Evolutionary conservation across 768 basidiomycete genomes (phyloP).

Genomic region (Suillus plorans): DNA sequence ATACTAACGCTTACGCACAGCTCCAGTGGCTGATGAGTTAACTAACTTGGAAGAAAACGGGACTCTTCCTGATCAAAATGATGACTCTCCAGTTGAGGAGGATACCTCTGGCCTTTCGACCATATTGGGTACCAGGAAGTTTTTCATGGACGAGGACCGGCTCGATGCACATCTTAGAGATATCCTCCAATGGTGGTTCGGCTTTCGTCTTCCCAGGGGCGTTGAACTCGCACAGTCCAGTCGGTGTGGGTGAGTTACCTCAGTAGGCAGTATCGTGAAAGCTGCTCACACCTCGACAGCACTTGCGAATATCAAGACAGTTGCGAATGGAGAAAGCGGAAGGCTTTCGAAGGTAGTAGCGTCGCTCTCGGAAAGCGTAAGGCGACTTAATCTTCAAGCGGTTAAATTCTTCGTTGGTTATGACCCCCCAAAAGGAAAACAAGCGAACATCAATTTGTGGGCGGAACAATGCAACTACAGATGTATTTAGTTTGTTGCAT

Average conservation of each 20-base stretch:
- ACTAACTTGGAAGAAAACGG: not conserved
- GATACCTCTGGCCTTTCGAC: slow-evolving; percentile 19
- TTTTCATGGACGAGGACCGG: slow-evolving; percentile 50
- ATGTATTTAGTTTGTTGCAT: not conserved
- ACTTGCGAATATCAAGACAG: slow-evolving; percentile 71
- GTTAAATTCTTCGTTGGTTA: not conserved
- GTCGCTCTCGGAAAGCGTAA: slow-evolving; percentile 1
- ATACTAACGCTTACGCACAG: not conserved
- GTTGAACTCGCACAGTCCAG: slow-evolving; percentile 58
- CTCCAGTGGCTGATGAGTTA: not conserved
- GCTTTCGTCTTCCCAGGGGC: slow-evolving; percentile 65
- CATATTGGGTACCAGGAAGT: slow-evolving; percentile 67
- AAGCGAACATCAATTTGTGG: not conserved
- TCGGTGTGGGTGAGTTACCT: slow-evolving; percentile 62
- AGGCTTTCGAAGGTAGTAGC: slow-evolving; percentile 40
- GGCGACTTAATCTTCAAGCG: not conserved
- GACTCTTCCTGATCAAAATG: not conserved
- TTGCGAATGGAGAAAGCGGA: slow-evolving; percentile 75
- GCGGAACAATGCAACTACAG: not conserved
- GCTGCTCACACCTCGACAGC: slow-evolving; percentile 29
- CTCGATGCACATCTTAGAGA: slow-evolving; percentile 55
- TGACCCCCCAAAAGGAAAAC: not conserved
- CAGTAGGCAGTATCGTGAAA: not conserved
- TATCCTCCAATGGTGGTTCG: slow-evolving; percentile 76
- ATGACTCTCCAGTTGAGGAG: not conserved